Evolutionary conservation across 176 grass and related monocot species (phyloP).

Genomic region (Otatea glauca): DNA sequence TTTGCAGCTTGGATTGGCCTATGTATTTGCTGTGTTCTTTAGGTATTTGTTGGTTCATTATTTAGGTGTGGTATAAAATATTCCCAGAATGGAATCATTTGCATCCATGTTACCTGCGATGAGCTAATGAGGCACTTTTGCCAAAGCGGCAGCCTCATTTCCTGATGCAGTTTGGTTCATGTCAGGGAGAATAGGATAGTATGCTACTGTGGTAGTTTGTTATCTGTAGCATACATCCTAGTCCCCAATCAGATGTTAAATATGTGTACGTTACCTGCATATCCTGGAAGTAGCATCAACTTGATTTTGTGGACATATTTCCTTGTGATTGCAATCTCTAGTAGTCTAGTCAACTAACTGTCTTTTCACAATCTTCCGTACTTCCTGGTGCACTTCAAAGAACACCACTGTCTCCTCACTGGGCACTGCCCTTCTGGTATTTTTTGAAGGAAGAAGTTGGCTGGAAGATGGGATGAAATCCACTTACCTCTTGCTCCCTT

Average conservation of each 20-base stretch:
- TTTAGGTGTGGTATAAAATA: neutral
- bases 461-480: constrained; percentile 2
- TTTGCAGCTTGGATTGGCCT: constrained; percentile 8
- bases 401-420: constrained; percentile 12
- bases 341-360: constrained; percentile 1
- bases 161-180: constrained; percentile 1
- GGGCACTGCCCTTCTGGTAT: constrained; percentile 26
- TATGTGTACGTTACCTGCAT: constrained; percentile 34
- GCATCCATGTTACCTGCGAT: neutral
- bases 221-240: constrained; percentile 20
- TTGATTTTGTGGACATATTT: neutral
- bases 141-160: neutral
- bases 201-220: neutral
- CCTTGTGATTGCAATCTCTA: neutral
- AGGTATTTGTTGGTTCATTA: neutral
- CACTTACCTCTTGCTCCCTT: neutral
- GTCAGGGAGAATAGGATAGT: neutral
- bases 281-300: constrained; percentile 10
- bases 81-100: neutral
- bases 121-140: neutral
- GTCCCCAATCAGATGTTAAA: constrained; percentile 23
- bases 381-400: constrained; percentile 17
- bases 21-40: neutral
- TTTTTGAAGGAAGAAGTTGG: constrained; percentile 51
- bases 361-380: constrained; percentile 10